Percentiles rank a stretch among this genome's conserved stretches.
These are phyloP conservation scores for Oryza punctata DNA, from an alignment of 176 grass and related monocot species.

Conservation along the genomic window DNA sequence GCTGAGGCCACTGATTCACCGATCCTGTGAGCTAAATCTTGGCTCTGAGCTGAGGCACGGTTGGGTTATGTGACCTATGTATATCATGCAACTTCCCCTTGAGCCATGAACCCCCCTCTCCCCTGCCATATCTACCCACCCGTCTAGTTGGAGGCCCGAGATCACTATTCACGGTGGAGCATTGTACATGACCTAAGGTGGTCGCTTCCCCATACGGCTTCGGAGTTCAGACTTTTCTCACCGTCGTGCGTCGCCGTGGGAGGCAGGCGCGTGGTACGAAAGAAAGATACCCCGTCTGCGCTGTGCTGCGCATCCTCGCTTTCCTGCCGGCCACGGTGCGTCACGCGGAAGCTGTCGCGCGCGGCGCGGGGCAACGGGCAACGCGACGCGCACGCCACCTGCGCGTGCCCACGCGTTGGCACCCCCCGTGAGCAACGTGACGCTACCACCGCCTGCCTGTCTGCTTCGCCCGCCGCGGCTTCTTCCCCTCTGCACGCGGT, in stretches of 20 bases:
- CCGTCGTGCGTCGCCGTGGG: neutral
- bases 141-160: too few species aligned
- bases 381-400: conserved; percentile 2
- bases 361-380: neutral
- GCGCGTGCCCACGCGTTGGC: conserved; percentile 19
- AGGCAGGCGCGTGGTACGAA: conserved; percentile 4
- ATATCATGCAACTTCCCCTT: too few species aligned
- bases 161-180: too few species aligned
- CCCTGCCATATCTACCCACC: too few species aligned
- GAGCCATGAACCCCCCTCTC: too few species aligned
- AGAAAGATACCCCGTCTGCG: neutral
- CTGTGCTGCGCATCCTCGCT: neutral
- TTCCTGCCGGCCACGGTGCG: neutral
- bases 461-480: neutral
- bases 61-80: too few species aligned
- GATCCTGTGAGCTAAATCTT: too few species aligned
- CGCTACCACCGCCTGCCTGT: conserved; percentile 23
- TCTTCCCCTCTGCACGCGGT: neutral
- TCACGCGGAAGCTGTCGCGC: conserved; percentile 37
- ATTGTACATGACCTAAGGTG: too few species aligned
- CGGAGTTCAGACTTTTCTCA: neutral
- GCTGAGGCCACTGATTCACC: too few species aligned
- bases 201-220: neutral
- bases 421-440: conserved; percentile 42
- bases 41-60: too few species aligned